A percentile compares a stretch with the other conserved stretches of the same genome.
Conservation (phyloP, 805 yeast genomes). For the Candida maltosa region DNA sequence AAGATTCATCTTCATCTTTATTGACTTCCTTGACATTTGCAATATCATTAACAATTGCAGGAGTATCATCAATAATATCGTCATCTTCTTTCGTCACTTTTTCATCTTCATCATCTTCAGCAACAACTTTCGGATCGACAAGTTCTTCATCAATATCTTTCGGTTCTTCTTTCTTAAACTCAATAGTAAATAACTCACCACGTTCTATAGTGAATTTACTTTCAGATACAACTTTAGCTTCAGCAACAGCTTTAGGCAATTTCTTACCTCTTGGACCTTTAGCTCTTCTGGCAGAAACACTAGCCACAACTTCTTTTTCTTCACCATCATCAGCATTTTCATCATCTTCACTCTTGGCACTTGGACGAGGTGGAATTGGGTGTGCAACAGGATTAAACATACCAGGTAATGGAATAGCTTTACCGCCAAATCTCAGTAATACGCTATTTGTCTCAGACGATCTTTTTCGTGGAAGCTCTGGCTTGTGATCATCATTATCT, state of each 20-base stretch:
- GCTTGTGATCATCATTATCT: too few relatives aligned
- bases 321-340: constrained; percentile 11
- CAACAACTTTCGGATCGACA: too few relatives aligned
- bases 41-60: too few relatives aligned
- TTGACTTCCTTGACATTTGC: too few relatives aligned
- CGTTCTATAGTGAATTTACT: constrained; percentile 29
- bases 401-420: constrained; percentile 51
- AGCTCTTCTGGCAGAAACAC: constrained; percentile 52
- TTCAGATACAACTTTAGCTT: constrained; percentile 33
- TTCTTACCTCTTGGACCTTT: constrained; percentile 75
- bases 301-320: constrained; percentile 18
- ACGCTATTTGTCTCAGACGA: too few relatives aligned
- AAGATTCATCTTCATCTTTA: too few relatives aligned
- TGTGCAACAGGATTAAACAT: constrained; percentile 48
- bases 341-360: constrained; percentile 8
- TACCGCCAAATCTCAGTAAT: constrained; percentile 51
- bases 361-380: constrained; percentile 2
- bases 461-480: too few relatives aligned
- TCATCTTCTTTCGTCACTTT: too few relatives aligned
- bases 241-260: constrained; percentile 55
- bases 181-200: constrained; percentile 33
- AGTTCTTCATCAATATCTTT: neutral
- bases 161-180: constrained; percentile 5
- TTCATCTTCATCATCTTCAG: too few relatives aligned
- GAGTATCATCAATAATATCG: too few relatives aligned